Conservation (phyloP, 116 monocot species). For the Zostera marina region DNA sequence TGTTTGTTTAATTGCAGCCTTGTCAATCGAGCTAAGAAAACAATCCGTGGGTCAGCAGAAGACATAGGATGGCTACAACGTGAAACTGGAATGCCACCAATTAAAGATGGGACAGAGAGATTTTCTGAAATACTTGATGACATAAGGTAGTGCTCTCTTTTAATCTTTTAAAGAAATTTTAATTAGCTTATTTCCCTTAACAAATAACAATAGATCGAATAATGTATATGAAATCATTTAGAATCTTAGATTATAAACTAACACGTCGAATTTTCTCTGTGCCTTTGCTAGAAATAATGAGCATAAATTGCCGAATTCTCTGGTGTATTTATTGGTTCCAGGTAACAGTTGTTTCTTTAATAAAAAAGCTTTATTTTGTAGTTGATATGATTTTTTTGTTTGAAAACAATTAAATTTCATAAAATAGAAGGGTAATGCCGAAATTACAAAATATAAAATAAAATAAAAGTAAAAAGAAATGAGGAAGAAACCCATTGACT, state of each 20-base stretch:
- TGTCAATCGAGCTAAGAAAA: slow-evolving; percentile 61
- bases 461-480: too few species aligned
- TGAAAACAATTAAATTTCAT: too few species aligned
- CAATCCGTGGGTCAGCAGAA: slow-evolving; percentile 75
- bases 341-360: slow-evolving; percentile 19
- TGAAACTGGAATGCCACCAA: slow-evolving; percentile 46
- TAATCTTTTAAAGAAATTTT: not conserved
- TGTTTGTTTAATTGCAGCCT: slow-evolving; percentile 26
- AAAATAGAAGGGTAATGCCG: too few species aligned
- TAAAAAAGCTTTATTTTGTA: not conserved
- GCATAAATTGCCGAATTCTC: slow-evolving; percentile 73
- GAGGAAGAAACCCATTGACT: too few species aligned
- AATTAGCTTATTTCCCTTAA: not conserved
- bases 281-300: slow-evolving; percentile 45
- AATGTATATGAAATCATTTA: not conserved
- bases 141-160: slow-evolving; percentile 36
- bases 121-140: slow-evolving; percentile 56
- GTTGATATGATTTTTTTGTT: too few species aligned
- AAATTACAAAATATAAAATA: too few species aligned
- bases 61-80: slow-evolving; percentile 96
- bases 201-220: not conserved
- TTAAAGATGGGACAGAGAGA: slow-evolving; percentile 67
- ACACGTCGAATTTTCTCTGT: not conserved
- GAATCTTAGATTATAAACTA: not conserved
- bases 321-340: slow-evolving; percentile 92